A percentile compares a stretch with the other conserved stretches of the same genome.
These are phyloP conservation scores for Astrothelium macrocarpum DNA, from an alignment of 495 filamentous ascomycete species.

Conservation along the genomic window DNA sequence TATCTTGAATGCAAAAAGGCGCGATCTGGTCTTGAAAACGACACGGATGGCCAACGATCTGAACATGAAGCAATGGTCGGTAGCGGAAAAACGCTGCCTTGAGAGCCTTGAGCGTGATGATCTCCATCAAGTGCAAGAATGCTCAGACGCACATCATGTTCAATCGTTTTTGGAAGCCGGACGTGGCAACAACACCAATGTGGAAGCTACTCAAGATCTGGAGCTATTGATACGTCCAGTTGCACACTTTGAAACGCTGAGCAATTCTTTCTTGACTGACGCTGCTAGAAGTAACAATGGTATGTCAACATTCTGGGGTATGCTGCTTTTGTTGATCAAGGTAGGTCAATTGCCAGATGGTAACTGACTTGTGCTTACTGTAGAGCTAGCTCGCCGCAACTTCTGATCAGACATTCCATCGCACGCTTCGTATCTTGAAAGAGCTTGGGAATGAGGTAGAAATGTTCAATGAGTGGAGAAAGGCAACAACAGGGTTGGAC, in stretches of 20 bases:
- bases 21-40: too few relatives aligned
- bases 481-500: background rate
- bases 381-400: too few relatives aligned
- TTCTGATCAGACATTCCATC: background rate
- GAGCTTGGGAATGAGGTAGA: background rate
- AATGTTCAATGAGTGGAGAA: background rate
- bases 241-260: too few relatives aligned
- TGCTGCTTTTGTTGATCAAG: too few relatives aligned
- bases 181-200: background rate
- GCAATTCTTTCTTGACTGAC: too few relatives aligned
- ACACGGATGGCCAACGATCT: too few relatives aligned
- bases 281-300: too few relatives aligned
- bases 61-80: background rate
- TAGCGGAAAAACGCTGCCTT: background rate
- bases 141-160: background rate
- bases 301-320: too few relatives aligned
- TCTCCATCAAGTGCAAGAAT: background rate
- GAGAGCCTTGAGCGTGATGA: background rate
- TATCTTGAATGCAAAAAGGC: too few relatives aligned
- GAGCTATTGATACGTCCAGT: too few relatives aligned
- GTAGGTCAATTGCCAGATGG: too few relatives aligned
- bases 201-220: background rate
- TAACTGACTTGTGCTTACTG: too few relatives aligned
- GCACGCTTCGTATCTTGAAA: background rate
- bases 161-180: background rate